phyloP scores from a whole-genome alignment of 257 asterid genomes.

The Lavandula angustifolia region DNA sequence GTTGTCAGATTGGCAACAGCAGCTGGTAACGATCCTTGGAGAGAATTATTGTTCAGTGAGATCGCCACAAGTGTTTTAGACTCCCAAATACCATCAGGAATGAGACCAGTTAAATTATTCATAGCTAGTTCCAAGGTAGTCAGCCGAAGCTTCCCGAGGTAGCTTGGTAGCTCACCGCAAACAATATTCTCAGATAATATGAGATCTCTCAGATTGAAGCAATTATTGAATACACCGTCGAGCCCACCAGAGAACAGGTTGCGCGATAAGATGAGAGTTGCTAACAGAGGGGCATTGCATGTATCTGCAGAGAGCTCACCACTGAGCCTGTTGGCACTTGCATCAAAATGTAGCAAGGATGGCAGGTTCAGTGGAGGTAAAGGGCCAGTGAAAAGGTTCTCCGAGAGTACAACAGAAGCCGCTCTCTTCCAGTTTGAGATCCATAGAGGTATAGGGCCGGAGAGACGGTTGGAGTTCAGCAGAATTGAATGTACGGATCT shows the following conservation, averaged over 20 bases:
- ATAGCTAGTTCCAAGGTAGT: constrained; percentile 57
- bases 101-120: constrained; percentile 55
- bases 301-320: constrained; percentile 57
- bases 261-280: constrained; percentile 44
- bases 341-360: constrained; percentile 48
- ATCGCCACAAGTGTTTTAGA: constrained; percentile 65
- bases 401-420: constrained; percentile 47
- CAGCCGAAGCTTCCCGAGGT: constrained; percentile 60
- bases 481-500: constrained; percentile 48
- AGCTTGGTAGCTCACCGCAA: constrained; percentile 65
- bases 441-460: constrained; percentile 73
- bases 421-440: constrained; percentile 67
- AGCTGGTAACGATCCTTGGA: constrained; percentile 53
- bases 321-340: constrained; percentile 53
- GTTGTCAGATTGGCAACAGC: constrained; percentile 36
- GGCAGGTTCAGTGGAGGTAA: constrained; percentile 64
- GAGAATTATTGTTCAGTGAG: constrained; percentile 47
- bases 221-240: constrained; percentile 42
- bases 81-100: constrained; percentile 68
- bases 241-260: constrained; percentile 66
- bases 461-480: constrained; percentile 56
- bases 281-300: constrained; percentile 56
- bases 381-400: constrained; percentile 58
- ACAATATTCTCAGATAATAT: constrained; percentile 60
- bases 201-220: constrained; percentile 53